Evolutionary conservation across 495 filamentous ascomycete genomes (phyloP).

Genomic region (Xylaria nigripes): DNA sequence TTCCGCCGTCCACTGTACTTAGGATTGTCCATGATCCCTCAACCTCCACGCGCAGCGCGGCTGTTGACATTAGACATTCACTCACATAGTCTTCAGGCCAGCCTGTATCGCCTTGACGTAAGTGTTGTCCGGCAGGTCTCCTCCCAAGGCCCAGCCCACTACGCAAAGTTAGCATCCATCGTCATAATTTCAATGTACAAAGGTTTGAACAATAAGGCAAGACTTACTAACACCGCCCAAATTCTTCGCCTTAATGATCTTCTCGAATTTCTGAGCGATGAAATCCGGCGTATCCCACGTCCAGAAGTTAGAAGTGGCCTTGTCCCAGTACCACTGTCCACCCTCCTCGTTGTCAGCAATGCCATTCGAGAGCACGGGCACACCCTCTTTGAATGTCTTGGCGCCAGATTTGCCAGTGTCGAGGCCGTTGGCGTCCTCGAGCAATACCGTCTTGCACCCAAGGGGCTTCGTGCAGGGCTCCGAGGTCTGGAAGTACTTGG

Average conservation of each 20-base stretch:
- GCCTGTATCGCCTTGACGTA: conserved; percentile 49
- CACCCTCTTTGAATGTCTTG: conserved; percentile 40
- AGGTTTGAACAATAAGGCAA: background rate
- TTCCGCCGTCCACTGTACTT: no score
- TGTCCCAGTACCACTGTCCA: conserved; percentile 57
- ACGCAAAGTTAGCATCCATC: background rate
- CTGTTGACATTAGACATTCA: no score
- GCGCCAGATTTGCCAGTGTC: conserved; percentile 51
- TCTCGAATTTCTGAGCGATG: conserved; percentile 49
- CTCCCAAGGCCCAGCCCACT: conserved; percentile 53
- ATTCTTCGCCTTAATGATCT: conserved; percentile 48
- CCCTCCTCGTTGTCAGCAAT: conserved; percentile 43
- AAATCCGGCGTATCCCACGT: conserved; percentile 57
- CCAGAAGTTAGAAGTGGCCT: conserved; percentile 49
- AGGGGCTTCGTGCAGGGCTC: conserved; percentile 37
- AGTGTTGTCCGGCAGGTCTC: conserved; percentile 48
- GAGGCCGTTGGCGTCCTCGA: conserved; percentile 49
- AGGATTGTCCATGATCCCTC: no score
- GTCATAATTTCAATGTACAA: background rate
- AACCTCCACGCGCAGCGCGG: no score
- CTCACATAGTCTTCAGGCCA: conserved; percentile 27
- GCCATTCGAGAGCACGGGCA: conserved; percentile 24
- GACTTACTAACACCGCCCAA: conserved; percentile 49
- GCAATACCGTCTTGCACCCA: conserved; percentile 46
- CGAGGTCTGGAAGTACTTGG: conserved; percentile 55